These are phyloP conservation scores for Starmerella davenportii DNA, from an alignment of 805 yeast genomes.

Conservation along the genomic window DNA sequence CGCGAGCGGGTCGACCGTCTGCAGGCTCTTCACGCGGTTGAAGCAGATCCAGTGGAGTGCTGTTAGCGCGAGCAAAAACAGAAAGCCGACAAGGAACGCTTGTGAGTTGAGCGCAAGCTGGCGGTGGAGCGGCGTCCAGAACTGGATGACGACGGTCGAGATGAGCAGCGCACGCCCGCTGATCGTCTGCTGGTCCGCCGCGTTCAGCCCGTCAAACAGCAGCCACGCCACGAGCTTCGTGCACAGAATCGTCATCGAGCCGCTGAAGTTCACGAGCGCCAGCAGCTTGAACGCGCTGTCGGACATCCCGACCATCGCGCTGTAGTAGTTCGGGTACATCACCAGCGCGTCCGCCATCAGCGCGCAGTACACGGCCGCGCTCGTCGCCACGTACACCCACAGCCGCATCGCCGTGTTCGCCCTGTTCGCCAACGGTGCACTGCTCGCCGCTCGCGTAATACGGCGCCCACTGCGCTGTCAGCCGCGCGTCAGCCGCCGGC, in stretches of 20 bases:
- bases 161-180: constrained; percentile 28
- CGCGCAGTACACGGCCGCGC: constrained; percentile 16
- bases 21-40: constrained; percentile 26
- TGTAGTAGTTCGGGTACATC: constrained; percentile 33
- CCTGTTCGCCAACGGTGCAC: neutral
- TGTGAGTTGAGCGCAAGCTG: neutral
- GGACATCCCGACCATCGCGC: constrained; percentile 34
- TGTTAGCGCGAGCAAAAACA: constrained; percentile 26
- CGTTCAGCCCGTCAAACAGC: constrained; percentile 57
- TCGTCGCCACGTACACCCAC: constrained; percentile 6
- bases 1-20: constrained; percentile 21
- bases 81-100: constrained; percentile 5
- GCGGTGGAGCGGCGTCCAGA: neutral
- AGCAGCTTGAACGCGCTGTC: constrained; percentile 35
- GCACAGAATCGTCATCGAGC: constrained; percentile 16
- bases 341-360: constrained; percentile 25
- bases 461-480: neutral
- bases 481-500: neutral
- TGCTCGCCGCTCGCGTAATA: neutral
- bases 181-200: constrained; percentile 44
- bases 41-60: constrained; percentile 59
- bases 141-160: neutral
- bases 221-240: constrained; percentile 35
- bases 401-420: constrained; percentile 2
- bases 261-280: constrained; percentile 21